These are phyloP conservation scores for Lasiodiplodia sp. DNA, from an alignment of 2,329 filamentous ascomycete genomes.

Conservation along the genomic window DNA sequence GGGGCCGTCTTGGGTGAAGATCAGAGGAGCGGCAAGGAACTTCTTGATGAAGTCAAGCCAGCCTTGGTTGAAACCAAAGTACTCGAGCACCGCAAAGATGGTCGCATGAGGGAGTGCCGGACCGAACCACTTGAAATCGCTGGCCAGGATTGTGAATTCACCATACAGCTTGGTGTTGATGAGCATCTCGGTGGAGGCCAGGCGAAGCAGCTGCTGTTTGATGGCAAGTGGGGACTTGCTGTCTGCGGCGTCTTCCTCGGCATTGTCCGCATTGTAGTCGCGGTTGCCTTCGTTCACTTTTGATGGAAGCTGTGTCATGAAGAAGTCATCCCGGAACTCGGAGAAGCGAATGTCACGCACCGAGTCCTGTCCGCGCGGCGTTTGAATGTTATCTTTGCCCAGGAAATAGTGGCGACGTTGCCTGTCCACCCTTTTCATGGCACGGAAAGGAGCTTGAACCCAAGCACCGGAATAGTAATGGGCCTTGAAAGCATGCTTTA, in stretches of 20 bases:
- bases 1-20: constrained; percentile 62
- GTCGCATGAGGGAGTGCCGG: constrained; percentile 40
- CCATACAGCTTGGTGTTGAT: constrained; percentile 57
- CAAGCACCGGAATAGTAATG: constrained; percentile 48
- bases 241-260: constrained; percentile 35
- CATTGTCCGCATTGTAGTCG: constrained; percentile 47
- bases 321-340: constrained; percentile 56
- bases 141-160: constrained; percentile 62
- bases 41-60: constrained; percentile 42
- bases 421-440: constrained; percentile 47
- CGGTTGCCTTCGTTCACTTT: constrained; percentile 47
- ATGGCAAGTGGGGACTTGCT: constrained; percentile 54
- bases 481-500: constrained; percentile 53
- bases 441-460: constrained; percentile 44
- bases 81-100: constrained; percentile 39
- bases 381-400: constrained; percentile 29
- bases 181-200: constrained; percentile 63
- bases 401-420: constrained; percentile 57
- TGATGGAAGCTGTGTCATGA: constrained; percentile 63
- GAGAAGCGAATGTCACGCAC: constrained; percentile 41
- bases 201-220: constrained; percentile 65
- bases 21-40: constrained; percentile 63
- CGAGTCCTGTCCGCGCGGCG: not conserved
- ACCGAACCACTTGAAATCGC: constrained; percentile 57
- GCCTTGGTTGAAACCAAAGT: constrained; percentile 38